A percentile compares a stretch with the other conserved stretches of the same genome.
Conservation (phyloP, 306 rosid genomes). For the Prosopis cineraria region DNA sequence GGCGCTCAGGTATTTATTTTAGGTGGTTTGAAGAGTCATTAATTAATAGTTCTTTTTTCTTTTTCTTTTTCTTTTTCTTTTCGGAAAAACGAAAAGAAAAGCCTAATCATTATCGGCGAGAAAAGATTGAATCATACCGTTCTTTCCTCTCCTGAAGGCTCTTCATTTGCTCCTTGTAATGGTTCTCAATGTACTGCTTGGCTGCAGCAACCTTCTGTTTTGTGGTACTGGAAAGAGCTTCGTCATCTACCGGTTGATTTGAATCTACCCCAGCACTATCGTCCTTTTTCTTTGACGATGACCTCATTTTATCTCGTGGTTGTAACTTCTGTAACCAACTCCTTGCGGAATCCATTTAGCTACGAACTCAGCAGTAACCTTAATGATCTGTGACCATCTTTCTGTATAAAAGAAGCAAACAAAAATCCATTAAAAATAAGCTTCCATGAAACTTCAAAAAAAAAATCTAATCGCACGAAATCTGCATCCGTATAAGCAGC, state of each 20-base stretch:
- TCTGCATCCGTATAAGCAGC: slow-evolving; percentile 24
- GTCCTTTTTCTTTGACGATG: slow-evolving; percentile 64
- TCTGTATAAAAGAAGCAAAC: slow-evolving; percentile 15
- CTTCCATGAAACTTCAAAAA: slow-evolving; percentile 28
- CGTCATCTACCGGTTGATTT: slow-evolving; percentile 51
- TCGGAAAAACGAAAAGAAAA: too few relatives aligned
- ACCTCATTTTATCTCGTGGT: slow-evolving; percentile 71
- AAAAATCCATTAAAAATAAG: slow-evolving; percentile 1
- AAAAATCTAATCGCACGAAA: slow-evolving; percentile 19
- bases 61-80: neutral
- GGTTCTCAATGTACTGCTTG: slow-evolving; percentile 94
- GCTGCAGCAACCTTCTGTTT: slow-evolving; percentile 96
- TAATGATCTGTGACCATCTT: slow-evolving; percentile 41
- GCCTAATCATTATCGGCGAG: neutral
- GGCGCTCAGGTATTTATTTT: neutral
- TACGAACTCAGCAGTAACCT: slow-evolving; percentile 20
- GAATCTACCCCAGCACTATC: slow-evolving; percentile 45
- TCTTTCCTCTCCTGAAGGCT: slow-evolving; percentile 92
- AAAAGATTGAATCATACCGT: slow-evolving; percentile 52
- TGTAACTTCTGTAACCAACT: slow-evolving; percentile 91
- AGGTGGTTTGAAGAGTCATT: slow-evolving; percentile 3
- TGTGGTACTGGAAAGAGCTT: slow-evolving; percentile 64
- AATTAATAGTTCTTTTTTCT: neutral
- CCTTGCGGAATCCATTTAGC: slow-evolving; percentile 89
- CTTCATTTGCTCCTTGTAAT: slow-evolving; percentile 98